Conservation (phyloP, 257 asterid species). For the Ophiorrhiza pumila region DNA sequence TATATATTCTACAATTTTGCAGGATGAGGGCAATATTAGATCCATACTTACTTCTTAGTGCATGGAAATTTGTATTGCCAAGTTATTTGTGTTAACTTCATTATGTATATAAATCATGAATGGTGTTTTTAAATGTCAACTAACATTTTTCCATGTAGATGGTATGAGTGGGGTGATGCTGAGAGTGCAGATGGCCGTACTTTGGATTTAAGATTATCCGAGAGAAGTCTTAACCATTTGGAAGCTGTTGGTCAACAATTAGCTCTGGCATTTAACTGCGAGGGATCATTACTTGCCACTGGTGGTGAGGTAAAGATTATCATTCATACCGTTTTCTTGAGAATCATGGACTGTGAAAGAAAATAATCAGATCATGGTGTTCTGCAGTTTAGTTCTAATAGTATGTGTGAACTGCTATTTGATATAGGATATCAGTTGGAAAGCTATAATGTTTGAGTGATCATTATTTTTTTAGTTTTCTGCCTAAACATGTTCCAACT, state of each 20-base stretch:
- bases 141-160: constrained; percentile 37
- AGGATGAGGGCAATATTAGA: not conserved
- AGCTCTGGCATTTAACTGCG: constrained; percentile 63
- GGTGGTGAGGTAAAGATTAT: constrained; percentile 83
- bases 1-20: not conserved
- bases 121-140: not conserved
- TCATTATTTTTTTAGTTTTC: not conserved
- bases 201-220: constrained; percentile 58
- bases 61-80: not conserved
- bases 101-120: too few species aligned
- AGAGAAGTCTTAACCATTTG: constrained; percentile 55
- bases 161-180: constrained; percentile 65
- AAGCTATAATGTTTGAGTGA: not conserved
- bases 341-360: not conserved
- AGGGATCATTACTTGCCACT: constrained; percentile 79
- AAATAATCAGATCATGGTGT: not conserved
- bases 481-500: not conserved
- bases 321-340: constrained; percentile 1
- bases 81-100: too few species aligned
- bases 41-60: not conserved
- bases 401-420: not conserved
- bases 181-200: constrained; percentile 28
- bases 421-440: not conserved
- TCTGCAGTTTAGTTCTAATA: not conserved
- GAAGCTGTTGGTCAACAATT: constrained; percentile 86